Conservation (phyloP, 192 early-diverging fungal species). For the Gaertneriomyces semiglobifer region DNA sequence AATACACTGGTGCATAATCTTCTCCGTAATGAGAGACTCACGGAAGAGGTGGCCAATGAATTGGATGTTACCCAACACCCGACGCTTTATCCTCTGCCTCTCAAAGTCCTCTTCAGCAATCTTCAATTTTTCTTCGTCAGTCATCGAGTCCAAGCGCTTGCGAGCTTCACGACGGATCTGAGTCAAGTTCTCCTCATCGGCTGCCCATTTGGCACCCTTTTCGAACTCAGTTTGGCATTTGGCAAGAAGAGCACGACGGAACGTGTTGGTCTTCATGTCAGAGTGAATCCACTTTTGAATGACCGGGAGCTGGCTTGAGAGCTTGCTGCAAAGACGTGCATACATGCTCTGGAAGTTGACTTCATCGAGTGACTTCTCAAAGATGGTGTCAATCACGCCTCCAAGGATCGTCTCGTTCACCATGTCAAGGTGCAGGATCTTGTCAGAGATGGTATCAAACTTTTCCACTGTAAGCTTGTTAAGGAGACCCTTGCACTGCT, state of each 20-base stretch:
- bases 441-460: conserved; percentile 79
- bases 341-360: conserved; percentile 87
- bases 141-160: conserved; percentile 58
- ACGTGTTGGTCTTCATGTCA: conserved; percentile 68
- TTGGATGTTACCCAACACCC: conserved; percentile 84
- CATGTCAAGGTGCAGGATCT: conserved; percentile 79
- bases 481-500: conserved; percentile 81
- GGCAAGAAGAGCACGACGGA: conserved; percentile 89
- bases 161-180: conserved; percentile 34
- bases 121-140: conserved; percentile 53
- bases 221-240: conserved; percentile 96
- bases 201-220: conserved; percentile 74
- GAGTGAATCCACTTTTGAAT: conserved; percentile 60
- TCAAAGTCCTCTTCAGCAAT: conserved; percentile 68
- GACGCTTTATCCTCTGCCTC: conserved; percentile 87
- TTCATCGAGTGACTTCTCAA: conserved; percentile 95
- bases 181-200: conserved; percentile 33
- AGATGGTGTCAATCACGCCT: conserved; percentile 81
- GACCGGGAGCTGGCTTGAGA: conserved; percentile 54
- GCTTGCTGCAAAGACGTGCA: conserved; percentile 76
- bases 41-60: conserved; percentile 98
- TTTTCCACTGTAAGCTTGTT: conserved; percentile 98
- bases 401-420: conserved; percentile 66
- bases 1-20: conserved; percentile 92
- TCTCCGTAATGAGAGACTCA: conserved; percentile 81